phyloP scores from a whole-genome alignment of 192 early-diverging fungal species.

The Coemansia sp. region DNA sequence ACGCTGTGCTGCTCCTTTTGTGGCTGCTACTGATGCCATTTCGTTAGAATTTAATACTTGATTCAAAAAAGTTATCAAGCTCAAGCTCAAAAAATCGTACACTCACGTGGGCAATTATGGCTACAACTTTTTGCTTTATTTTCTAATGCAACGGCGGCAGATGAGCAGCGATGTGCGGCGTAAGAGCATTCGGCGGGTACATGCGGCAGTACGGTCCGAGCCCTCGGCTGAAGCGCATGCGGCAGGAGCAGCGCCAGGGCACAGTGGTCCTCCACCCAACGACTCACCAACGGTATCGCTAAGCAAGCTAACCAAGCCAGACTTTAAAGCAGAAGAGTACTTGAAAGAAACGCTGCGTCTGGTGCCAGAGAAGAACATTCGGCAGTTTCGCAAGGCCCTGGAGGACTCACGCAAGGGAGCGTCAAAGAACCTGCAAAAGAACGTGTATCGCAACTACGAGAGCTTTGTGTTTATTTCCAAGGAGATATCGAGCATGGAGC shows the following conservation, averaged over 20 bases:
- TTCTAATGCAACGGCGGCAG: background rate
- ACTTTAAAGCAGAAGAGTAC: constrained; percentile 45
- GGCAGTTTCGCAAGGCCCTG: constrained; percentile 54
- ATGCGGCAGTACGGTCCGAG: constrained; percentile 11
- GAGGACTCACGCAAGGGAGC: constrained; percentile 59
- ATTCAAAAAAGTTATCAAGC: no score
- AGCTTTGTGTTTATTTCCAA: constrained; percentile 77
- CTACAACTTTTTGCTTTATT: background rate
- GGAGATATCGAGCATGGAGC: constrained; percentile 72
- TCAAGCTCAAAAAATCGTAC: no score
- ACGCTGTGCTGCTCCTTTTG: no score
- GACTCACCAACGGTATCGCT: constrained; percentile 33
- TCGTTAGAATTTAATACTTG: no score
- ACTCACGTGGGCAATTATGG: no score
- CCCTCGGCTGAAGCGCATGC: background rate
- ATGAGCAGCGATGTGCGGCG: constrained; percentile 6
- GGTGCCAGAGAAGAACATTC: constrained; percentile 28
- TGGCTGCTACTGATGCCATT: no score
- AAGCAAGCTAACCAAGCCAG: constrained; percentile 33
- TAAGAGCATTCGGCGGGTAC: constrained; percentile 27
- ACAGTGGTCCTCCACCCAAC: constrained; percentile 6
- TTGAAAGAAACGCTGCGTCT: constrained; percentile 33
- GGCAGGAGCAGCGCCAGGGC: background rate
- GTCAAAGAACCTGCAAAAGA: constrained; percentile 61
- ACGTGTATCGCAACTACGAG: constrained; percentile 71